Conservation (phyloP, 345 rosid genomes). For the Cardiospermum halicacabum region DNA sequence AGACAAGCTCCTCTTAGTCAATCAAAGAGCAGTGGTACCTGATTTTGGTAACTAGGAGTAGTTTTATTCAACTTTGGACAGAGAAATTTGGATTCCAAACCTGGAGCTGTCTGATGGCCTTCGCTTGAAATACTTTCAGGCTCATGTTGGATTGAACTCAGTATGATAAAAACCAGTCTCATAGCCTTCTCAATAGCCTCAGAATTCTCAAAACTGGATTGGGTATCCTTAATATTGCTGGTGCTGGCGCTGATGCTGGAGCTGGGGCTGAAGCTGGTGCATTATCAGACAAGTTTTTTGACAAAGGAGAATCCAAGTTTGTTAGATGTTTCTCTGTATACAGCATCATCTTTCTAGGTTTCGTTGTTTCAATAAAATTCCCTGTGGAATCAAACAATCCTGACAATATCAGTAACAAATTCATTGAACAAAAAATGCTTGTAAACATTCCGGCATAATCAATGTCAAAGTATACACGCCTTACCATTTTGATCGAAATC, state of each 20-base stretch:
- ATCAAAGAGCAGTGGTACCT: neutral
- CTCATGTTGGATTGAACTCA: conserved; percentile 4
- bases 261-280: conserved; percentile 21
- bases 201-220: conserved; percentile 8
- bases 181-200: conserved; percentile 16
- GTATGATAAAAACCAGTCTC: conserved; percentile 1
- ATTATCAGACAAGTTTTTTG: conserved; percentile 1
- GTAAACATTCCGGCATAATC: neutral
- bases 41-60: neutral
- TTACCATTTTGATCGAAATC: conserved; percentile 33
- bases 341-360: conserved; percentile 46
- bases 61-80: neutral
- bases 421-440: neutral
- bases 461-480: neutral
- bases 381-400: conserved; percentile 14
- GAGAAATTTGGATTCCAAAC: conserved; percentile 4
- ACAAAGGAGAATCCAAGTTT: conserved; percentile 4
- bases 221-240: conserved; percentile 9
- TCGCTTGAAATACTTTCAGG: neutral
- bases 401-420: neutral
- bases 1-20: neutral
- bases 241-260: conserved; percentile 19
- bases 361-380: conserved; percentile 18
- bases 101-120: neutral
- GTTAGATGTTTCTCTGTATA: conserved; percentile 22